These are phyloP conservation scores for Leccinum olivaceopallidum DNA, from an alignment of 768 basidiomycete genomes.

Conservation along the genomic window DNA sequence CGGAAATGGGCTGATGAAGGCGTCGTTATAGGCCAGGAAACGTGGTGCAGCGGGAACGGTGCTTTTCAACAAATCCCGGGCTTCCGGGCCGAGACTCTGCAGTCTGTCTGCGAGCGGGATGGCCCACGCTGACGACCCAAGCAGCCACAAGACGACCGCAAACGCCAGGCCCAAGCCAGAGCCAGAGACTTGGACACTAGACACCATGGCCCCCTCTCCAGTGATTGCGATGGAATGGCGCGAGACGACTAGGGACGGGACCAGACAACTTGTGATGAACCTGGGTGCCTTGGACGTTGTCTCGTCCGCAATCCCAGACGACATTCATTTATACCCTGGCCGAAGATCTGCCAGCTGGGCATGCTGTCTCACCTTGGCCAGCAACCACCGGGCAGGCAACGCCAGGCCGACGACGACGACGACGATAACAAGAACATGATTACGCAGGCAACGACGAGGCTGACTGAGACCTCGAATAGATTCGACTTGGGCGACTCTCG, in stretches of 20 bases:
- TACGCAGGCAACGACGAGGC: neutral
- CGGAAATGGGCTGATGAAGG: neutral
- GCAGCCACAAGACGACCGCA: neutral
- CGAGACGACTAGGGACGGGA: neutral
- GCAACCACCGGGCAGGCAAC: neutral
- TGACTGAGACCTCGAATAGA: neutral
- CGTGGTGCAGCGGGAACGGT: neutral
- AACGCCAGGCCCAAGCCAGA: neutral
- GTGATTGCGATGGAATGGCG: neutral
- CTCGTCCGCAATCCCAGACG: neutral
- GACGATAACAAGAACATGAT: neutral
- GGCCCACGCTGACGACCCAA: neutral
- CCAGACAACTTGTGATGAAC: neutral
- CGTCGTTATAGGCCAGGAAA: neutral
- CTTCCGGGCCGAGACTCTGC: neutral
- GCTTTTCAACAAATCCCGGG: neutral
- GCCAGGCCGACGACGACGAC: neutral
- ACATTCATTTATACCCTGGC: neutral
- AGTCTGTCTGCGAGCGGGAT: neutral
- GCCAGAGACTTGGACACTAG: neutral
- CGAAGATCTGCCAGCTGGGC: neutral
- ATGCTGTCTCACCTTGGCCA: neutral
- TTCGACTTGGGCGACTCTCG: neutral
- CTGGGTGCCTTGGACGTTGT: neutral
- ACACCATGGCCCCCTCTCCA: neutral